Percentiles rank a stretch among this genome's conserved stretches.
phyloP scores from a whole-genome alignment of 371 early-diverging fungal genomes.

The Zychaea mexicana region DNA sequence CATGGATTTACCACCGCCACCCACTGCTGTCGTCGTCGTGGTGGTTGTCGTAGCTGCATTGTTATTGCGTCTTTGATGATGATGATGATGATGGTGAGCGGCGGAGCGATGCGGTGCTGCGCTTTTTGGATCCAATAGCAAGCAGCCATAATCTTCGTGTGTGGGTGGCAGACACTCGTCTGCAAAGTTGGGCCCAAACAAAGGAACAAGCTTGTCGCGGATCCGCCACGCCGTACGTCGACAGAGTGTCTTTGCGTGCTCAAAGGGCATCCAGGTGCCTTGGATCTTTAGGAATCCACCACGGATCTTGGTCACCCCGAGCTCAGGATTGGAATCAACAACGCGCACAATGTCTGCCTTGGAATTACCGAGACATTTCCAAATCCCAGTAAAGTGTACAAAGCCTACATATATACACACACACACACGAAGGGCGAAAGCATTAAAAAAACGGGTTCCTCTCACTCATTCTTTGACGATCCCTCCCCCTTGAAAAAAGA shows the following conservation, averaged over 20 bases:
- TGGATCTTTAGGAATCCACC: conserved; percentile 75
- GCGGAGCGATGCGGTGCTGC: conserved; percentile 12
- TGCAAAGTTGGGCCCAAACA: conserved; percentile 63
- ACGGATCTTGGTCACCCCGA: conserved; percentile 65
- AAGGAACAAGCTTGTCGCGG: conserved; percentile 60
- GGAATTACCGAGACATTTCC: conserved; percentile 71
- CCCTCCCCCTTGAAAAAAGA: too few species aligned
- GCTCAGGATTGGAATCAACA: conserved; percentile 65
- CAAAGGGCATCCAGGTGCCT: conserved; percentile 75
- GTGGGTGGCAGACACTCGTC: conserved; percentile 54
- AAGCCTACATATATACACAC: too few species aligned
- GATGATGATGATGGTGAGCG: too few species aligned
- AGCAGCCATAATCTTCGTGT: conserved; percentile 52
- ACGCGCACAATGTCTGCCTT: conserved; percentile 73
- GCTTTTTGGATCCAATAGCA: conserved; percentile 37
- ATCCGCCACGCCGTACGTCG: conserved; percentile 59
- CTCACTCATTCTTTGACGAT: background rate
- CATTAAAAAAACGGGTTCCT: background rate
- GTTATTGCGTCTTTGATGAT: conserved; percentile 5
- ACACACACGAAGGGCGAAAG: too few species aligned
- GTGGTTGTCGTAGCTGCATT: background rate
- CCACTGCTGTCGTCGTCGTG: background rate
- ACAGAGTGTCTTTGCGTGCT: conserved; percentile 58
- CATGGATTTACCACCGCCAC: background rate
- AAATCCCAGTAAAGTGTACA: conserved; percentile 77